Evolutionary conservation across 371 early-diverging fungal species (phyloP), one percentile per base, ranked within the genome.

Genomic region (Mucor indicus): DNA sequence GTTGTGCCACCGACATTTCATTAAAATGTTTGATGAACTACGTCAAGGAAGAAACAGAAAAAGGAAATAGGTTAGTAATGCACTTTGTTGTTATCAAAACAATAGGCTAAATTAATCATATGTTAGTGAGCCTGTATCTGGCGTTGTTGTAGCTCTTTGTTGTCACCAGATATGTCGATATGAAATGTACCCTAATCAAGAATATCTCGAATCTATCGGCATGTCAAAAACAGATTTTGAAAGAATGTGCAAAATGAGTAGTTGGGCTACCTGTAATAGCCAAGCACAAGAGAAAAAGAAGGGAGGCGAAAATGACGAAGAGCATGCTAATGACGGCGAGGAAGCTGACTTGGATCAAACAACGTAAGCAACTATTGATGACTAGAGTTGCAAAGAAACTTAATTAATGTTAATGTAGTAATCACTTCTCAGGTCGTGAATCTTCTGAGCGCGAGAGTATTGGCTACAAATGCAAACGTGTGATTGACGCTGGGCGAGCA

Each of bases 1-100:
- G 95, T n/a, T 81, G 85, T 16, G 95, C 95, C 8, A 93, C 95
- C 0, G 95, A 95, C 66, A 72, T 93, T 33, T 87, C 92, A 0
- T 64, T 95, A 19, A 83, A 80, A 47, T 89, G 92, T 33, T 64
- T 89, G 21, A 67, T 76, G 53, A 77, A 84, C 29, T 88, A 81
- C 48, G 75, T 72, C 9, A 64, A 68, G 24, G 44, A 69, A 12
- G 68, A 67, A 45, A 62, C 50, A 22, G 32, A 57, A 13, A 41
- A 46, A 8, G 69, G 71, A 24, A 35, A 13, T 36, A 15, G 5
- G 11, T 27, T 27, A 7, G 5, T 27, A 7, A 7, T 27, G 5
- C 11, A 27, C 29, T 11, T 27, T 27, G 29, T 27, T 27, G 11
- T 27, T 27, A 27, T 27, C 11, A 7, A 27, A 5, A 27, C 5